phyloP scores from a whole-genome alignment of 2,329 filamentous ascomycete genomes.

The Rutstroemia sydowiana region DNA sequence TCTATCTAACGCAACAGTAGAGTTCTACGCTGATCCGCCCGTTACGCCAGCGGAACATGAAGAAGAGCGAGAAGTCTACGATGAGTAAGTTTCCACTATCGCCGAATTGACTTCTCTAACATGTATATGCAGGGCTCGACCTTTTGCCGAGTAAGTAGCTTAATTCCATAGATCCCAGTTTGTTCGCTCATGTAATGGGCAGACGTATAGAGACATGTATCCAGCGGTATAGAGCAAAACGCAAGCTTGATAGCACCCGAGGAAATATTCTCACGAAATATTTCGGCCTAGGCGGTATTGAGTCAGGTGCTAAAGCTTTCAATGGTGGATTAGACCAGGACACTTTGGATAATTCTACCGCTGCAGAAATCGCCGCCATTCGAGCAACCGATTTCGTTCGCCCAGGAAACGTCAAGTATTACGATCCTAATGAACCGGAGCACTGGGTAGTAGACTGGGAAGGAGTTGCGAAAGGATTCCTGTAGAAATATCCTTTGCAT shows the following conservation, averaged over 20 bases:
- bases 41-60: conserved; percentile 61
- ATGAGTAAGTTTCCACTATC: conserved; percentile 39
- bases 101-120: conserved; percentile 20
- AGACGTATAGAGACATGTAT: conserved; percentile 79
- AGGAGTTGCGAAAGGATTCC: conserved; percentile 67
- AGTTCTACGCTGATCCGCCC: conserved; percentile 73
- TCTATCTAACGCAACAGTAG: conserved; percentile 31
- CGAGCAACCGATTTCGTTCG: conserved; percentile 55
- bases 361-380: conserved; percentile 56
- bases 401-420: conserved; percentile 39
- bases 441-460: conserved; percentile 76
- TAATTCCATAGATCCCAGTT: neutral
- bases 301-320: conserved; percentile 54
- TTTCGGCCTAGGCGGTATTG: conserved; percentile 75
- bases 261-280: conserved; percentile 68
- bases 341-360: conserved; percentile 55
- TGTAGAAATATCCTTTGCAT: conserved; percentile 46
- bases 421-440: conserved; percentile 41
- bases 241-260: conserved; percentile 61
- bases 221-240: conserved; percentile 68
- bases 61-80: conserved; percentile 63
- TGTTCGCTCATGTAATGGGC: conserved; percentile 11
- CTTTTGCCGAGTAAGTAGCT: conserved; percentile 49
- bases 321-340: conserved; percentile 49
- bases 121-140: conserved; percentile 34